Conservation (phyloP, 2,329 filamentous ascomycete species). For the Colletotrichum aenigma region DNA sequence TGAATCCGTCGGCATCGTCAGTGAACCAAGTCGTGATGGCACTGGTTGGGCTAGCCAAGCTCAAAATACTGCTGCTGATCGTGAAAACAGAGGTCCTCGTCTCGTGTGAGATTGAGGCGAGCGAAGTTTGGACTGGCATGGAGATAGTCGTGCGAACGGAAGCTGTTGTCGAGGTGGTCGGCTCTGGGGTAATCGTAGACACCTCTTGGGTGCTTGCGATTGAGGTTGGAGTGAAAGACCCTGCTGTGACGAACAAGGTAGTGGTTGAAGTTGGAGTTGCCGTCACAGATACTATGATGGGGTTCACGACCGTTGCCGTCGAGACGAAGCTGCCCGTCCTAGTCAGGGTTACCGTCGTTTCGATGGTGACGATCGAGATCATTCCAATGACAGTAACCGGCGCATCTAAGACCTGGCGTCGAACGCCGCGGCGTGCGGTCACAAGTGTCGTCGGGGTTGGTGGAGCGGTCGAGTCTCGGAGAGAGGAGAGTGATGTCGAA, state of each 20-base stretch:
- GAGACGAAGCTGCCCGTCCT: background rate
- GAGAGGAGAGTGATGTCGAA: background rate
- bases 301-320: conserved; percentile 6
- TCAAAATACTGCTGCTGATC: background rate
- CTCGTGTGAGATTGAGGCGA: too few species aligned
- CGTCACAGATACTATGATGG: conserved; percentile 20
- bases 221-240: background rate
- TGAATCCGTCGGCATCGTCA: background rate
- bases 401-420: background rate
- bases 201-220: background rate
- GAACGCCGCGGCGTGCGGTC: background rate
- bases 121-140: background rate
- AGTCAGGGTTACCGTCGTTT: conserved; percentile 9
- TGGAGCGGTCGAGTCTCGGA: background rate
- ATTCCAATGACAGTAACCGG: background rate
- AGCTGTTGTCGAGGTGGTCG: background rate
- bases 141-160: background rate
- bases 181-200: background rate
- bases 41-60: background rate
- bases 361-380: background rate
- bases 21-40: background rate
- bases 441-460: background rate
- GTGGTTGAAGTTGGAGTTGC: conserved; percentile 10
- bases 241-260: conserved; percentile 10
- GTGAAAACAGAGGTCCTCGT: background rate